Evolutionary conservation across 2,329 filamentous ascomycete species (phyloP).

Genomic region (Xylaria sp.): DNA sequence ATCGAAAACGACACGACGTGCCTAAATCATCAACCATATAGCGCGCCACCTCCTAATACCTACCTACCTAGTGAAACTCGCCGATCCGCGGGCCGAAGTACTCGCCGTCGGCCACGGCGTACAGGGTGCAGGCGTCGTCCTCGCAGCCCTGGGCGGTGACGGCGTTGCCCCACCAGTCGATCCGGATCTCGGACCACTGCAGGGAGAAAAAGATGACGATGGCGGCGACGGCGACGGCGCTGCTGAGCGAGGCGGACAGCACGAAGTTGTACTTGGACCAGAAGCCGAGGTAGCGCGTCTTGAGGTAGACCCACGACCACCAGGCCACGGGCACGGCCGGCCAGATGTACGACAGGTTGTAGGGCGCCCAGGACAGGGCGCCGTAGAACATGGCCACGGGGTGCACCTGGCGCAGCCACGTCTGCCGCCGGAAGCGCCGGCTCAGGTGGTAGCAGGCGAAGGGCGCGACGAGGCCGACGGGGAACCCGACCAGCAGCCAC

Average conservation of each 20-base stretch:
- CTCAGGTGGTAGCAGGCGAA: constrained; percentile 36
- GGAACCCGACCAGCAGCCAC: constrained; percentile 38
- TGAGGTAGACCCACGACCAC: constrained; percentile 47
- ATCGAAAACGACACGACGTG: too few relatives aligned
- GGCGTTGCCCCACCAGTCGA: constrained; percentile 53
- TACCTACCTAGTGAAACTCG: constrained; percentile 38
- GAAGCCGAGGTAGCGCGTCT: constrained; percentile 29
- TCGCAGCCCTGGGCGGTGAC: constrained; percentile 47
- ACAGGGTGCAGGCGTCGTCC: constrained; percentile 43
- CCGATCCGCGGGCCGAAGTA: constrained; percentile 42
- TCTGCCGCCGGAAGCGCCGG: constrained; percentile 27
- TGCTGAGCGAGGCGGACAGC: constrained; percentile 32
- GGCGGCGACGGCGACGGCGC: constrained; percentile 30
- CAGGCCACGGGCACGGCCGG: constrained; percentile 51
- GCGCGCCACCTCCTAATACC: background rate
- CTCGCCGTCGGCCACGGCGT: constrained; percentile 36
- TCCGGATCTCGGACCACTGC: constrained; percentile 26
- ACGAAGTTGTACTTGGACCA: constrained; percentile 37
- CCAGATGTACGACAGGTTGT: constrained; percentile 53
- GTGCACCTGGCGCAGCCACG: constrained; percentile 33
- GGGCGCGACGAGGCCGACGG: constrained; percentile 38
- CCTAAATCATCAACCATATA: constrained; percentile 18
- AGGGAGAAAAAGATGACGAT: constrained; percentile 35
- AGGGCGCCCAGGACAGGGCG: constrained; percentile 27
- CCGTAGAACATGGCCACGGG: constrained; percentile 34